A percentile compares a stretch with the other conserved stretches of the same genome.
These are phyloP conservation scores for Bipolaris oryzae DNA, from an alignment of 2,329 filamentous ascomycete genomes.

Conservation along the genomic window DNA sequence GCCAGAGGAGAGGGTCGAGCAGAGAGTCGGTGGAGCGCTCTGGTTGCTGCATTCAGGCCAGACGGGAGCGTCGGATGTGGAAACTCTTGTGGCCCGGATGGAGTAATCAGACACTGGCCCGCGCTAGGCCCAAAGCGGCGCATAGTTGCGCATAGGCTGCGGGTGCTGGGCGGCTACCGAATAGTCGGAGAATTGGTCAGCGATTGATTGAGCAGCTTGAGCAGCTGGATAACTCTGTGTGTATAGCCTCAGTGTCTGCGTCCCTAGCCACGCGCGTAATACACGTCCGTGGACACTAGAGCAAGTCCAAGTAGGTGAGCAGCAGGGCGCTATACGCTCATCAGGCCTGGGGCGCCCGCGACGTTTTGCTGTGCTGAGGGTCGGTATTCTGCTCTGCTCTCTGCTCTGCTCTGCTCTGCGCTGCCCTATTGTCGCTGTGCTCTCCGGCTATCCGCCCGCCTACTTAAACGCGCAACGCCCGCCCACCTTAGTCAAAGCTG, in stretches of 20 bases:
- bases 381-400: no score
- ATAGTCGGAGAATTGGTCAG: conserved; percentile 29
- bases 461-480: conserved; percentile 19
- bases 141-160: not conserved
- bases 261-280: no score
- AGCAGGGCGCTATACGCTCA: no score
- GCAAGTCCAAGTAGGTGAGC: no score
- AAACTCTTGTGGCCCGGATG: conserved; percentile 20
- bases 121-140: conserved; percentile 4
- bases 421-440: not conserved
- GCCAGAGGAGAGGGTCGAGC: no score
- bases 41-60: not conserved
- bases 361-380: no score
- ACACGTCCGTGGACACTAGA: no score
- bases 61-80: conserved; percentile 29
- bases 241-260: no score
- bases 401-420: not conserved
- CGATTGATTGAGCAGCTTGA: conserved; percentile 10
- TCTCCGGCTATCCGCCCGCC: conserved; percentile 8
- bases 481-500: conserved; percentile 30
- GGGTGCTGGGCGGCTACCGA: conserved; percentile 19
- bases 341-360: no score
- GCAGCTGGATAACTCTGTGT: not conserved
- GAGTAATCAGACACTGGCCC: conserved; percentile 10
- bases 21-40: not conserved